Base-by-base conservation (phyloP, 1,284 basidiomycete genomes). In the Waitea zeae region DNA sequence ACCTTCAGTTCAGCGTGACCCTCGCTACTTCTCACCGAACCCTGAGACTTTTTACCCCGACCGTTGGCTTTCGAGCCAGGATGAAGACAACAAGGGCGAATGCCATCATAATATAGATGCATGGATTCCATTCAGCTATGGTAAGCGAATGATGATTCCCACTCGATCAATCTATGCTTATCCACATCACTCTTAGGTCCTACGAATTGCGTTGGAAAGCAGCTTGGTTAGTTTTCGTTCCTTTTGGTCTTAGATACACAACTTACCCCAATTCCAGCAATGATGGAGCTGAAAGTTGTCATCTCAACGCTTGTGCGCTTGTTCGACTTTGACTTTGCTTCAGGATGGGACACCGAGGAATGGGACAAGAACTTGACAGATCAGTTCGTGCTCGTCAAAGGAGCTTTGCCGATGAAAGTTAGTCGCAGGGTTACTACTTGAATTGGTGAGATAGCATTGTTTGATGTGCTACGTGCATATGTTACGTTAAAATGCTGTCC, bases 51-150 rank as follows among this genome's bases (percentile, higher is more conserved):
- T 49, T 44, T 46, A 44, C 44, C 53, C 53, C 7, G 50, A 52
- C 32, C 47, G 52, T 7, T 56, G 53, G 52, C 43, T 53, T 29
- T 6, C 29, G 7, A 14, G 15, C 7, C 9, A 17, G 14, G 24
- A 24, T 14, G 14, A 11, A 14, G 34, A 39, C 30, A 42, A 38
- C 7, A 37, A 38, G 17, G 28, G 15, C 18, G 35, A 49, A 12
- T 37, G 45, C 15, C 46, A 48, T 26, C 22, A 7, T 35, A 46
- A 51, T 36, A 4, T 39, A 5, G 40, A 41, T 15, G 51, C 50
- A 4, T 53, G 46, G 40, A 41, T 49, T 26, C 51, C 52, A 3
- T 54, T 53, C 43, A 52, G 49, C 2, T 46, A 40, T 30, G 53
- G 52, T 30, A 9, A 6, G 29, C n/a, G n/a, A n/a, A n/a, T n/a